These are phyloP conservation scores for Nicotiana tomentosiformis DNA, from an alignment of 257 asterid genomes.

Conservation along the genomic window DNA sequence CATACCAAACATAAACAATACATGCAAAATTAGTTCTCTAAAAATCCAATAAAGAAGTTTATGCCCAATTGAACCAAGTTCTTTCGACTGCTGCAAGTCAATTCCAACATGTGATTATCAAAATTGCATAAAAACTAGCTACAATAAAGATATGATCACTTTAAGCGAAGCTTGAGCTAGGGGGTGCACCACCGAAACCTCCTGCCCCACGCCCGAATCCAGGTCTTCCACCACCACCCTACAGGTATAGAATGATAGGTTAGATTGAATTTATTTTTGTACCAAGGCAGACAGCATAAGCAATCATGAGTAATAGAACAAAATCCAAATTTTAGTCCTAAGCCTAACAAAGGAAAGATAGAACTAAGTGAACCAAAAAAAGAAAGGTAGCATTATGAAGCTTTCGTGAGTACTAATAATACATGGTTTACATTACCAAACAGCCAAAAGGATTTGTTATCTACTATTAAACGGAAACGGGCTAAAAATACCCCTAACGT, in stretches of 20 bases:
- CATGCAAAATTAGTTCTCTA: not conserved
- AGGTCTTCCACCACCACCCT: constrained; percentile 34
- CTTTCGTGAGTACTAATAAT: not conserved
- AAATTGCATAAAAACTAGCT: not conserved
- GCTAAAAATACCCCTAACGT: too few species aligned
- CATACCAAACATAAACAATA: not conserved
- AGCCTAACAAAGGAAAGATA: not conserved
- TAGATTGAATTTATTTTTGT: not conserved
- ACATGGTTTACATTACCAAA: not conserved
- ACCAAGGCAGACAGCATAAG: not conserved
- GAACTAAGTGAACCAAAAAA: not conserved
- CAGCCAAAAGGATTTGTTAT: not conserved
- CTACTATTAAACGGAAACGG: too few species aligned
- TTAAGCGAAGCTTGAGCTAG: constrained; percentile 34
- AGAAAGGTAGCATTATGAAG: not conserved
- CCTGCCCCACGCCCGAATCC: constrained; percentile 38
- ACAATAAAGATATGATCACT: not conserved
- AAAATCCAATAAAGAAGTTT: not conserved
- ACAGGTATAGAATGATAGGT: not conserved
- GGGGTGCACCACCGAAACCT: constrained; percentile 35
- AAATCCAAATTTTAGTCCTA: not conserved
- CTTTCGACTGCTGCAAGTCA: not conserved
- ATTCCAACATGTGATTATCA: not conserved
- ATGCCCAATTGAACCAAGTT: not conserved
- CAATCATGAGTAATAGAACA: not conserved